Evolutionary conservation across 2,329 filamentous ascomycete genomes (phyloP), one percentile per base, ranked within the genome.

Genomic region (Mycosphaerelloides madeirae): DNA sequence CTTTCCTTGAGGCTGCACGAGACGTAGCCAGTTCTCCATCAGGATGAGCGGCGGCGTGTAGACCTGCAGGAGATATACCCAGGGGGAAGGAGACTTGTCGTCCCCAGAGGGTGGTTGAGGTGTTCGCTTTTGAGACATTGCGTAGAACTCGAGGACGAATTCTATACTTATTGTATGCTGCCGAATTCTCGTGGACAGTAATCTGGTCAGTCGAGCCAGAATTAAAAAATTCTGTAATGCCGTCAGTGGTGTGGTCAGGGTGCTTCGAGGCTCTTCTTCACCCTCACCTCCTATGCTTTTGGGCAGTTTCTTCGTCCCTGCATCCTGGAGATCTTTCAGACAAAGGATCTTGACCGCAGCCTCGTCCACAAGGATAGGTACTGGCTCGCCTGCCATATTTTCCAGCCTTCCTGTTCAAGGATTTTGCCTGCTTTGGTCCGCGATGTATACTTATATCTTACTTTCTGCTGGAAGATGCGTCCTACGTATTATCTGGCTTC

Each of bases 151-250:
- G 58, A 14, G 54, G 48, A 31, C 65, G 46, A 39, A 64, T 63
- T 34, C 68, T 63, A 32, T 71, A 63, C 6, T 67, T 64, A 50
- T 72, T 65, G 59, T 70, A 80, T 1, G 76, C 75, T 0, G 66
- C 66, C 40, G 72, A 66, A 45, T 80, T 80, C 41, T 78, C 76
- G 16, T 61, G 59, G n/a, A 79, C 59, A 12, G 75, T 78, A 41
- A 73, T 62, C 18, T 76, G 63, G 49, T 77, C 75, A 64, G 78
- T 78, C 4, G 76, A 74, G 5, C 77, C 77, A 48, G 74, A 76
- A 55, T 80, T 79, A 59, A 74, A 79, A 61, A 78, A 80, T 39
- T 78, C 76, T 70, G 48, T 19, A 8, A 38, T 22, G n/a, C n/a
- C n/a, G n/a, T n/a, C n/a, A n/a, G n/a, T n/a, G n/a, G n/a, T n/a